Conservation (phyloP, 176 grass and related monocot genomes). For the Aegilops sharonensis region DNA sequence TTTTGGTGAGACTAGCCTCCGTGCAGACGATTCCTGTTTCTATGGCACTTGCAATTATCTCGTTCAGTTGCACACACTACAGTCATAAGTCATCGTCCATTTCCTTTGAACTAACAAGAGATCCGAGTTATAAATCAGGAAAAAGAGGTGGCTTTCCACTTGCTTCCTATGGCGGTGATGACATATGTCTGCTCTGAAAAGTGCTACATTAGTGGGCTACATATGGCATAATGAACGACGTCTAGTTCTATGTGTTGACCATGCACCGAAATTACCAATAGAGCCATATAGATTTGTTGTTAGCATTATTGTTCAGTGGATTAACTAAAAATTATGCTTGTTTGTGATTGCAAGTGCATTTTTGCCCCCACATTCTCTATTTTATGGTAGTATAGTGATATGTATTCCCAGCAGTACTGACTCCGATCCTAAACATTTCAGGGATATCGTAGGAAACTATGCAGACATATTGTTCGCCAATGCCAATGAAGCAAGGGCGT, state of each 20-base stretch:
- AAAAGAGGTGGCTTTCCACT: neutral
- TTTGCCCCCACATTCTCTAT: neutral
- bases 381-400: neutral
- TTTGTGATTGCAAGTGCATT: neutral
- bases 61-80: neutral
- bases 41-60: neutral
- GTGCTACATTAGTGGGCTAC: neutral
- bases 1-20: slow-evolving; percentile 62
- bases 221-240: neutral
- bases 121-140: neutral
- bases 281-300: neutral
- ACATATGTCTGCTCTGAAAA: neutral
- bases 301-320: too few species aligned
- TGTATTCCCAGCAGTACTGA: neutral
- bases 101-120: neutral
- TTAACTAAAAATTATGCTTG: neutral
- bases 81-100: neutral
- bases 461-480: slow-evolving; percentile 87
- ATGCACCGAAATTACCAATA: slow-evolving; percentile 5
- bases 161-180: slow-evolving; percentile 10
- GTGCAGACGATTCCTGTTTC: neutral
- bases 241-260: neutral
- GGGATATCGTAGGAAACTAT: slow-evolving; percentile 83
- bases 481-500: slow-evolving; percentile 68
- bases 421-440: slow-evolving; percentile 22